Conservation (phyloP, 805 yeast species). For the Wickerhamiella azymoides region DNA sequence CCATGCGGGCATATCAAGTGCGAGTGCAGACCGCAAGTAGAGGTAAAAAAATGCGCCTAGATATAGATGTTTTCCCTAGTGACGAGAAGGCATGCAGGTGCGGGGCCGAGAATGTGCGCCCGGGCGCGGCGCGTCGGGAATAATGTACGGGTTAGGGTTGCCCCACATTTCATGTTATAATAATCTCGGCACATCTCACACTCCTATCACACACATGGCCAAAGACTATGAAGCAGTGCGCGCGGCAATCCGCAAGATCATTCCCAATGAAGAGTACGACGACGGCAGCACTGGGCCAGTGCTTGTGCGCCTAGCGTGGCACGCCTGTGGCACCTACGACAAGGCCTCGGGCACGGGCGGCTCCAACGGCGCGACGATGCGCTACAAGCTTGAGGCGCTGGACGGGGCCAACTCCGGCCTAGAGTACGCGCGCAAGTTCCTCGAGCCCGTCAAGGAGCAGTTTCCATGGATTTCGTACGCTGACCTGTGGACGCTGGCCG, state of each 20-base stretch:
- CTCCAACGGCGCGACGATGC: constrained; percentile 43
- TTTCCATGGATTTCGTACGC: constrained; percentile 52
- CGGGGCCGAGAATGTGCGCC: too few relatives aligned
- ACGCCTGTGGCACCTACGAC: constrained; percentile 68
- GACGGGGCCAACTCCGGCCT: constrained; percentile 36
- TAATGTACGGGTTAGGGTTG: constrained; percentile 1
- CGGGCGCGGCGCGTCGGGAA: neutral
- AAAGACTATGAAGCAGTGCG: constrained; percentile 29
- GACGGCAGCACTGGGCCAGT: constrained; percentile 67
- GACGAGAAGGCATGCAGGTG: too few relatives aligned
- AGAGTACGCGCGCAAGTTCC: constrained; percentile 41
- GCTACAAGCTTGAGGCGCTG: constrained; percentile 32
- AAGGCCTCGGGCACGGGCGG: constrained; percentile 37
- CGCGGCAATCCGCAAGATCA: constrained; percentile 24
- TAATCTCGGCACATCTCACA: neutral
- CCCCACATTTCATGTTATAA: constrained; percentile 4
- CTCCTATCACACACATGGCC: constrained; percentile 9
- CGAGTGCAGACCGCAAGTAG: too few relatives aligned
- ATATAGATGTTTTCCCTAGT: too few relatives aligned
- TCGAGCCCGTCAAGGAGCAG: constrained; percentile 39
- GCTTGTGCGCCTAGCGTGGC: constrained; percentile 74
- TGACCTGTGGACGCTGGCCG: constrained; percentile 63
- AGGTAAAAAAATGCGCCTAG: too few relatives aligned
- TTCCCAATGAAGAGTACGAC: constrained; percentile 38
- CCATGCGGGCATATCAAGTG: too few relatives aligned